Evolutionary conservation across 768 basidiomycete genomes (phyloP).

Genomic region (Tylopilus sp.): DNA sequence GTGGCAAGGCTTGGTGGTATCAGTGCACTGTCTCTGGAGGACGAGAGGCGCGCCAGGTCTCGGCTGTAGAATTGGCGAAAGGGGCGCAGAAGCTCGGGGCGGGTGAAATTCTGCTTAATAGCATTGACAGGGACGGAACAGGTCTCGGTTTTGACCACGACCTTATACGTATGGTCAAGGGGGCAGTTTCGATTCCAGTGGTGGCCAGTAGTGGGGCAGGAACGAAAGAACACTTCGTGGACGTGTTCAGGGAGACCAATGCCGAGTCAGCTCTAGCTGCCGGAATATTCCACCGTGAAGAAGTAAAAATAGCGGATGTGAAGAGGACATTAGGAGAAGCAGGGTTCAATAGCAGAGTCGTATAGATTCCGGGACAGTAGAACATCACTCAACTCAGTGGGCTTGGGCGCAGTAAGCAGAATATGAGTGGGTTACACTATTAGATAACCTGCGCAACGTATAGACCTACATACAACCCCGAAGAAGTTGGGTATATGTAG

Average conservation of each 20-base stretch:
- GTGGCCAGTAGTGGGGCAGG: slow-evolving; percentile 96
- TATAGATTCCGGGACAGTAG: slow-evolving; percentile 1
- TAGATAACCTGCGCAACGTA: slow-evolving; percentile 25
- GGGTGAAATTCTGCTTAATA: slow-evolving; percentile 92
- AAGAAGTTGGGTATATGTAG: slow-evolving; percentile 31
- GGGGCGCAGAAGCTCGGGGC: slow-evolving; percentile 92
- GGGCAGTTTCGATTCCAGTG: slow-evolving; percentile 81
- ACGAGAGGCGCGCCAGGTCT: slow-evolving; percentile 75
- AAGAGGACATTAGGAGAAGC: slow-evolving; percentile 54
- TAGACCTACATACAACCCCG: slow-evolving; percentile 36
- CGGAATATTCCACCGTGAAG: slow-evolving; percentile 91
- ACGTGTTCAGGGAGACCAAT: slow-evolving; percentile 74
- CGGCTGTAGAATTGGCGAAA: slow-evolving; percentile 85
- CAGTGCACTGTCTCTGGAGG: slow-evolving; percentile 97
- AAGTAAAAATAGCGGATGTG: slow-evolving; percentile 81
- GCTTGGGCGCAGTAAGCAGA: not conserved
- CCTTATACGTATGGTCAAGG: slow-evolving; percentile 72
- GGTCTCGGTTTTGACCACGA: slow-evolving; percentile 90
- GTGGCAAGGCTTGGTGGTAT: slow-evolving; percentile 93
- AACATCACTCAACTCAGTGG: not conserved
- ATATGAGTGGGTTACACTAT: slow-evolving; percentile 29
- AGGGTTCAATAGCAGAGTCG: slow-evolving; percentile 47
- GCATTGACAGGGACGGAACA: slow-evolving; percentile 94
- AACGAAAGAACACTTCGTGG: slow-evolving; percentile 73
- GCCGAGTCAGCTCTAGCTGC: slow-evolving; percentile 94